Evolutionary conservation across 495 filamentous ascomycete genomes (phyloP).

Genomic region (Tetracladium marchalianum): DNA sequence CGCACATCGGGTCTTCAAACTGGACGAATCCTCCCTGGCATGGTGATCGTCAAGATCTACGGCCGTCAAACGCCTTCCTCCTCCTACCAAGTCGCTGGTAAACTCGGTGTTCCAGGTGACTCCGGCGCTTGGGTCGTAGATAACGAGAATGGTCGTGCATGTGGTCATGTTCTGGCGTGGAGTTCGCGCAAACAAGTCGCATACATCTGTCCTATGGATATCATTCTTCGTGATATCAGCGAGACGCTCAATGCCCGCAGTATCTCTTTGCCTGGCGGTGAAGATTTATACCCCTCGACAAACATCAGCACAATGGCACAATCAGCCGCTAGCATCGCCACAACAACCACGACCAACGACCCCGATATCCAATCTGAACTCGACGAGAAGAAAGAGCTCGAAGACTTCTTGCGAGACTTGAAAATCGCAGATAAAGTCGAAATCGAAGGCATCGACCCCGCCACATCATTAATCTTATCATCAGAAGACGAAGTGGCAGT

Average conservation of each 20-base stretch:
- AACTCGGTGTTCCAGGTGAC: conserved; percentile 70
- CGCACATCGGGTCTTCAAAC: conserved; percentile 77
- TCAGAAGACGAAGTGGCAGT: no score
- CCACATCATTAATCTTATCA: no score
- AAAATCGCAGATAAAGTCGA: no score
- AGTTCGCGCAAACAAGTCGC: conserved; percentile 63
- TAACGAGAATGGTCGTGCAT: conserved; percentile 65
- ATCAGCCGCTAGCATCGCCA: no score
- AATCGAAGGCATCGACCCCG: no score
- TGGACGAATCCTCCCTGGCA: conserved; percentile 61
- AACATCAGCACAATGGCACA: no score
- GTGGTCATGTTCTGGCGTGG: conserved; percentile 86
- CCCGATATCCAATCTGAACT: no score
- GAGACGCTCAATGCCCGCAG: conserved; percentile 50
- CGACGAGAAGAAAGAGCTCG: no score
- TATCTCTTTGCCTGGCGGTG: conserved; percentile 13
- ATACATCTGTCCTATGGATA: conserved; percentile 92
- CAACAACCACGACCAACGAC: no score
- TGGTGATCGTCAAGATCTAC: conserved; percentile 74
- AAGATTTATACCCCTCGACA: not conserved
- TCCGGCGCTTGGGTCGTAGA: conserved; percentile 92
- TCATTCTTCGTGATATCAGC: conserved; percentile 75
- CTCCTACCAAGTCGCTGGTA: conserved; percentile 69
- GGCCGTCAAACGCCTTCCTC: conserved; percentile 71
- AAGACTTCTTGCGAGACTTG: no score